Evolutionary conservation across 352 stramenopile genomes (phyloP).

Genomic region (Phytophthora vignae): DNA sequence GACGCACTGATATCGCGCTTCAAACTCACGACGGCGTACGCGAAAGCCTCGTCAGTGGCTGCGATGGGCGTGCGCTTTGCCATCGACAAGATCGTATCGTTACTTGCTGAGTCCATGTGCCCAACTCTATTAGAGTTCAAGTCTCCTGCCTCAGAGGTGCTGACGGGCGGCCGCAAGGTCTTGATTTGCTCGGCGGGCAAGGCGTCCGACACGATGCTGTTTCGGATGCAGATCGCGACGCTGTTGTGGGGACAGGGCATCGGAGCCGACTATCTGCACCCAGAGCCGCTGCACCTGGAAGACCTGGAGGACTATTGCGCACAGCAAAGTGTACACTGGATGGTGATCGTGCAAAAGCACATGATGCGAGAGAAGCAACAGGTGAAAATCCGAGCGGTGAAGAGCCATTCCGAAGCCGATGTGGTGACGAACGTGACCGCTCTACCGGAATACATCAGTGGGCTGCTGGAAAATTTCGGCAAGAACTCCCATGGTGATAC

Average conservation of each 20-base stretch:
- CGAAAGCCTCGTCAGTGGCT: slow-evolving; percentile 72
- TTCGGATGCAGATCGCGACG: slow-evolving; percentile 84
- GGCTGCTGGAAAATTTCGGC: slow-evolving; percentile 44
- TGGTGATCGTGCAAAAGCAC: slow-evolving; percentile 89
- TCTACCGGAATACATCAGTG: slow-evolving; percentile 72
- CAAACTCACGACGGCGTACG: slow-evolving; percentile 81
- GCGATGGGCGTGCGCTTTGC: slow-evolving; percentile 89
- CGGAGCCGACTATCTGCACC: slow-evolving; percentile 84
- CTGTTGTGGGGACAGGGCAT: slow-evolving; percentile 80
- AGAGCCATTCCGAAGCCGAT: slow-evolving; percentile 74
- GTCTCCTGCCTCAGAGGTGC: slow-evolving; percentile 38
- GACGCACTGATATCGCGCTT: slow-evolving; percentile 85
- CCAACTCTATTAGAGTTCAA: slow-evolving; percentile 46
- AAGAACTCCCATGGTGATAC: slow-evolving; percentile 31
- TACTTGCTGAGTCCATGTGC: slow-evolving; percentile 55
- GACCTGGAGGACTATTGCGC: slow-evolving; percentile 87
- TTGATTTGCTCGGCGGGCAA: slow-evolving; percentile 84
- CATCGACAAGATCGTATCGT: slow-evolving; percentile 87
- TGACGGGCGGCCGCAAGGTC: slow-evolving; percentile 59
- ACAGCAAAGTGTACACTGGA: slow-evolving; percentile 79
- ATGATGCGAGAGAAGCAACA: slow-evolving; percentile 87
- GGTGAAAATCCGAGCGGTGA: slow-evolving; percentile 81
- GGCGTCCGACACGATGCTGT: slow-evolving; percentile 71
- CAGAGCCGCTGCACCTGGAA: slow-evolving; percentile 79
- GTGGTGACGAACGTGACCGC: slow-evolving; percentile 68